These are phyloP conservation scores for Escallonia rubra DNA, from an alignment of 129 eudicot genomes.

Conservation along the genomic window DNA sequence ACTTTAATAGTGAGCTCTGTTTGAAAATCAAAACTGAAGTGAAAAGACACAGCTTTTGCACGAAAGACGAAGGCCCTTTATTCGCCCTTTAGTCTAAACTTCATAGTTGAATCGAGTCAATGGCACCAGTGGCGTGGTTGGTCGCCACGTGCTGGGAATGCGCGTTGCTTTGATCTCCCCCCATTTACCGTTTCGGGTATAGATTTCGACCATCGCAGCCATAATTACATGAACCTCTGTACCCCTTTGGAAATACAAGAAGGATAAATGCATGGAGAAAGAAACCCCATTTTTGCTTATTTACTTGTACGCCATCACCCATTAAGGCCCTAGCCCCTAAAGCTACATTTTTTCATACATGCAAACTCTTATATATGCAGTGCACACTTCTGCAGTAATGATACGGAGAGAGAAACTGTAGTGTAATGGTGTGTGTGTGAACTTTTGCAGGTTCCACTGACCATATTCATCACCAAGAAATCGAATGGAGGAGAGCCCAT, in stretches of 20 bases:
- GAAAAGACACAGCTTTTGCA: too few species aligned
- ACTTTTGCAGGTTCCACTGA: conserved; percentile 17
- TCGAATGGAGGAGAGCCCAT: conserved; percentile 36
- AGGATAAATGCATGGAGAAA: conserved; percentile 38
- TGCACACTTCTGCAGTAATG: too few species aligned
- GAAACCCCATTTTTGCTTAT: neutral
- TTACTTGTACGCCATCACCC: conserved; percentile 19
- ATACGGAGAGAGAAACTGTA: conserved; percentile 1
- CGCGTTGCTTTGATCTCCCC: neutral
- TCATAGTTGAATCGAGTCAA: neutral
- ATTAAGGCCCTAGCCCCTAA: conserved; percentile 8
- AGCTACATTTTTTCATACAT: neutral
- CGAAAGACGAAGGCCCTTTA: too few species aligned
- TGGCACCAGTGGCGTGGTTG: neutral
- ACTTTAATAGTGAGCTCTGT: too few species aligned
- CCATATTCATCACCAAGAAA: conserved; percentile 6
- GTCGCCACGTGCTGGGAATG: neutral
- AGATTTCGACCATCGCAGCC: conserved; percentile 27
- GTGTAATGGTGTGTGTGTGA: neutral
- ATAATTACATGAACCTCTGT: conserved; percentile 40
- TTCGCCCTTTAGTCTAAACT: too few species aligned
- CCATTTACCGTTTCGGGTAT: conserved; percentile 16
- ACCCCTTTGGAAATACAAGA: conserved; percentile 49
- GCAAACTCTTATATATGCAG: neutral
- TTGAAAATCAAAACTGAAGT: too few species aligned